Conservation (phyloP, 2,329 filamentous ascomycete genomes). For the Xylariomycetidae sp. region DNA sequence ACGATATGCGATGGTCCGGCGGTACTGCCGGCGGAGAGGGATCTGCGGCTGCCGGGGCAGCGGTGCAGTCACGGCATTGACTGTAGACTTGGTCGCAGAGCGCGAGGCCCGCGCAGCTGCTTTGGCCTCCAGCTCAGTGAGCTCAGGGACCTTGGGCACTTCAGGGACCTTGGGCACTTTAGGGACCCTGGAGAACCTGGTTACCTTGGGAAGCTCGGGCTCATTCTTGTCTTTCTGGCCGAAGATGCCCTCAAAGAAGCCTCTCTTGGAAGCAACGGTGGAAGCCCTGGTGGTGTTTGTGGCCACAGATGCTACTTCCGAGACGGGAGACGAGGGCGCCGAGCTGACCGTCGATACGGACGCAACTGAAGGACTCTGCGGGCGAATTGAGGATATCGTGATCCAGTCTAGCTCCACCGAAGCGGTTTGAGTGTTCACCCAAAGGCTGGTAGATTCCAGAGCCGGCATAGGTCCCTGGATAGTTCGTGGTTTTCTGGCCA, state of each 20-base stretch:
- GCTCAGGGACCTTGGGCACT: slow-evolving; percentile 6
- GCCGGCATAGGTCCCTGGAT: slow-evolving; percentile 16
- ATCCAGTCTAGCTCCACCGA: slow-evolving; percentile 22
- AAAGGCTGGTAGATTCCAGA: slow-evolving; percentile 20
- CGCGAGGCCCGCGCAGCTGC: no score
- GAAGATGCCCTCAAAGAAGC: slow-evolving; percentile 19
- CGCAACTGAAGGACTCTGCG: slow-evolving; percentile 16
- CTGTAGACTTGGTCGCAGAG: no score
- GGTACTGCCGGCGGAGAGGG: slow-evolving; percentile 19
- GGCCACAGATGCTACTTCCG: slow-evolving; percentile 14
- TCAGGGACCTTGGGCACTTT: slow-evolving; percentile 10
- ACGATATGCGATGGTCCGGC: slow-evolving; percentile 18
- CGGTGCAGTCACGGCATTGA: no score
- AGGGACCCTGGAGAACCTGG: slow-evolving; percentile 1
- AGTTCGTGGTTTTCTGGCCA: slow-evolving; percentile 28
- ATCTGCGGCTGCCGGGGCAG: no score
- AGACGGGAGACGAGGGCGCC: slow-evolving; percentile 11
- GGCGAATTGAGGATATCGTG: slow-evolving; percentile 17
- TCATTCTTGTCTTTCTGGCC: slow-evolving; percentile 17
- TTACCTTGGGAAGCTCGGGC: slow-evolving; percentile 5
- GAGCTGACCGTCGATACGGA: slow-evolving; percentile 16
- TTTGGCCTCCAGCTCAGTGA: no score
- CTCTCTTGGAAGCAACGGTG: slow-evolving; percentile 5
- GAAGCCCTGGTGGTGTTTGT: slow-evolving; percentile 16
- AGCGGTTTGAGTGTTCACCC: slow-evolving; percentile 11